These are phyloP conservation scores for Diutina sp. DNA, from an alignment of 1,139 yeast genomes.

Conservation along the genomic window DNA sequence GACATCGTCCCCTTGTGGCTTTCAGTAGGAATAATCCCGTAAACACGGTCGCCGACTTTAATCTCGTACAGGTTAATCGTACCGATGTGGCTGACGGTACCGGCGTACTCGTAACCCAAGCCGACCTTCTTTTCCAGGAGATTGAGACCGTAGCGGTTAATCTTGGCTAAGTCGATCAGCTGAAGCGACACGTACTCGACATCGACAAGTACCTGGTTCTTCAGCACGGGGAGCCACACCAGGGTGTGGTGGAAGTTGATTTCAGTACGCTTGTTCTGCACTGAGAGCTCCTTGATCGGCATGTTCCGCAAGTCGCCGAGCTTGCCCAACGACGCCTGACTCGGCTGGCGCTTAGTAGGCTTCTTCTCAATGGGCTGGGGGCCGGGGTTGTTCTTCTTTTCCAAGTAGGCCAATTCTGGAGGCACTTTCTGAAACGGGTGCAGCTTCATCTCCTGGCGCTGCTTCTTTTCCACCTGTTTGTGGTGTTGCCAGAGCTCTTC, in stretches of 20 bases:
- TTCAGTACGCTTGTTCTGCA: slow-evolving; percentile 29
- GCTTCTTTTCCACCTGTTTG: slow-evolving; percentile 12
- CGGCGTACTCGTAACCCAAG: slow-evolving; percentile 30
- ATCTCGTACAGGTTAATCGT: slow-evolving; percentile 10
- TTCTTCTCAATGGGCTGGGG: slow-evolving; percentile 12
- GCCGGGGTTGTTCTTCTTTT: slow-evolving; percentile 11
- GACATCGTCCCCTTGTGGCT: slow-evolving; percentile 26
- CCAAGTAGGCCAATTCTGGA: slow-evolving; percentile 28
- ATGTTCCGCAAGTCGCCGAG: slow-evolving; percentile 19
- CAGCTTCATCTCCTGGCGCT: slow-evolving; percentile 14
- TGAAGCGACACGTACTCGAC: slow-evolving; percentile 25
- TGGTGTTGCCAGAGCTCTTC: slow-evolving; percentile 27
- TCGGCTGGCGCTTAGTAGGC: slow-evolving; percentile 4
- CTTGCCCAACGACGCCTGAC: slow-evolving; percentile 8
- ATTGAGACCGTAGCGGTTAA: slow-evolving; percentile 23
- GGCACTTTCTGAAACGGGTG: slow-evolving; percentile 32
- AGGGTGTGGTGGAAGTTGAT: slow-evolving; percentile 29
- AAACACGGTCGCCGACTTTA: slow-evolving; percentile 22
- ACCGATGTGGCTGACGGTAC: slow-evolving; percentile 22
- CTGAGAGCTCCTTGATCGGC: slow-evolving; percentile 25
- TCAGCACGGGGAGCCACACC: slow-evolving; percentile 21
- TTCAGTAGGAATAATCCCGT: slow-evolving; percentile 23
- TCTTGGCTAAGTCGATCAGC: slow-evolving; percentile 25
- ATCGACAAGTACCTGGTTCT: slow-evolving; percentile 22
- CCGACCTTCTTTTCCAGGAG: slow-evolving; percentile 27